Conservation (phyloP, 768 basidiomycete species). For the Phanerochaete sordida region DNA sequence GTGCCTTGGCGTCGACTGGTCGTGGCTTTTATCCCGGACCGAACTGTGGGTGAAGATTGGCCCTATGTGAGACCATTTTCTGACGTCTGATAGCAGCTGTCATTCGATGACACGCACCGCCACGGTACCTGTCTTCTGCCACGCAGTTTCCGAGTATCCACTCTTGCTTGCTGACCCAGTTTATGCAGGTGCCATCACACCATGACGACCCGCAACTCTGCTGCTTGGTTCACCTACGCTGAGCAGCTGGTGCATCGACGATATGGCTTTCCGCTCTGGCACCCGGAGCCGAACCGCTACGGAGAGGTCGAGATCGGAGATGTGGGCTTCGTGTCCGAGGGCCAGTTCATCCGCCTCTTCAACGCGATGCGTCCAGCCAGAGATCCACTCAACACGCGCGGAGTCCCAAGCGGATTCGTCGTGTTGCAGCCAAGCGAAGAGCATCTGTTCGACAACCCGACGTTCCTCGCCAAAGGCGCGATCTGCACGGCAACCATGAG, state of each 20-base stretch:
- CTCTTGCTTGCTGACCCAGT: no score
- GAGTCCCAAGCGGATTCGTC: neutral
- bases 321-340: conserved; percentile 14
- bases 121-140: no score
- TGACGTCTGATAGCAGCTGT: no score
- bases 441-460: neutral
- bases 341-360: conserved; percentile 17
- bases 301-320: conserved; percentile 17
- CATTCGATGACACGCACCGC: no score
- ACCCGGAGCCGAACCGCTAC: conserved; percentile 9
- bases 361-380: conserved; percentile 5
- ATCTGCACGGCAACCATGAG: neutral
- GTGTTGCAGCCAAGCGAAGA: neutral
- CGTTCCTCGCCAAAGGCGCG: neutral
- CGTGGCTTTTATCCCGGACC: no score
- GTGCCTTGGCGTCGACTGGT: no score
- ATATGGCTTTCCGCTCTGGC: conserved; percentile 17
- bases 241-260: conserved; percentile 7
- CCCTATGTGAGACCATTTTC: no score
- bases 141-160: no score
- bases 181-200: no score
- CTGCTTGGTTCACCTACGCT: conserved; percentile 6
- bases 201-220: no score
- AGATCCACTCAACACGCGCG: neutral
- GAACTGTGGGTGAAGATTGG: no score